A percentile compares a stretch with the other conserved stretches of the same genome.
These are phyloP conservation scores for Amanita fuliginea DNA, from an alignment of 768 basidiomycete genomes.

Conservation along the genomic window DNA sequence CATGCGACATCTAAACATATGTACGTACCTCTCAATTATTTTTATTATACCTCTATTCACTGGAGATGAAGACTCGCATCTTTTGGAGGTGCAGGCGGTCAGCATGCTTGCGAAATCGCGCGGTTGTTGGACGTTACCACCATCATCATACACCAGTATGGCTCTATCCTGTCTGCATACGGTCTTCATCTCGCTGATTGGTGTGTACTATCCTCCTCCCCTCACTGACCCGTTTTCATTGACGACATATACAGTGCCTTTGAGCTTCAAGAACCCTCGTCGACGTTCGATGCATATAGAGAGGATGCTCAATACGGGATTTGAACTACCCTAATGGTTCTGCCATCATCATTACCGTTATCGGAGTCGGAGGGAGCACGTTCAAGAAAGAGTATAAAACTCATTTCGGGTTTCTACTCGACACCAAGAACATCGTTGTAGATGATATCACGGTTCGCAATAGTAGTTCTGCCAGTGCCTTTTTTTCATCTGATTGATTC, in stretches of 20 bases:
- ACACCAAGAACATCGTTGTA: conserved; percentile 73
- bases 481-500: too few species aligned
- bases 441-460: conserved; percentile 90
- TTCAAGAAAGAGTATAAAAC: conserved; percentile 75
- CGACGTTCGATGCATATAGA: too few species aligned
- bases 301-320: too few species aligned
- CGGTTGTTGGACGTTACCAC: conserved; percentile 76
- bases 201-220: conserved; percentile 16
- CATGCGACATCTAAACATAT: conserved; percentile 71
- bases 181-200: conserved; percentile 86
- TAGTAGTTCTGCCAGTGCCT: too few species aligned
- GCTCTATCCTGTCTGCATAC: conserved; percentile 88
- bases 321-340: too few species aligned
- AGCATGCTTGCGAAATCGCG: conserved; percentile 91
- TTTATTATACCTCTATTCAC: background rate
- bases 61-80: conserved; percentile 50
- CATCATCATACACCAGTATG: conserved; percentile 83
- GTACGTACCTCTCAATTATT: conserved; percentile 20
- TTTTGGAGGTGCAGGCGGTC: conserved; percentile 85
- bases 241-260: conserved; percentile 46
- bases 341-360: too few species aligned
- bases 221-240: too few species aligned
- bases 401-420: conserved; percentile 88
- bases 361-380: too few species aligned
- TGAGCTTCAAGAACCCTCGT: conserved; percentile 85